Base-by-base conservation (phyloP, 805 yeast species). In the Nakazawaea molendinolei region DNA sequence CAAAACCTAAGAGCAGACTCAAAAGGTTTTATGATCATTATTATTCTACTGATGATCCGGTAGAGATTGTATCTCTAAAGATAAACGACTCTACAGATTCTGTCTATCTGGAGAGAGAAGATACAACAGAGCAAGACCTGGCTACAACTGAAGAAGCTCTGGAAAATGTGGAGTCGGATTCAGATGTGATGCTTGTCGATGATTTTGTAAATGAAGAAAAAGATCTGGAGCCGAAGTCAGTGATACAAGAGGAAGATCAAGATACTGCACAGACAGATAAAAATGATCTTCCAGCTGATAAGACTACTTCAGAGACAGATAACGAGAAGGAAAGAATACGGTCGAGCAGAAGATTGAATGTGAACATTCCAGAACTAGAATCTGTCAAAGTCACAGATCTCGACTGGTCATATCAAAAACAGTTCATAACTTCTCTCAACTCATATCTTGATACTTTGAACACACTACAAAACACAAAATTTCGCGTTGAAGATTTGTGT, bases 11-110 rank as follows among this genome's bases (percentile, higher is more conserved):
- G 40, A 55, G 65, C 3, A 70, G 65, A 15, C 28, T 29, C 28
- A 48, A 65, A 5, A 71, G 60, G 44, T 51, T 60, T 22, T 51
- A 65, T 21, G 86, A 79, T 44, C 68, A 73, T 0, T 79, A 81
- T 44, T 46, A 59, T 10, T 60, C 73, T 20, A 60, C 73, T 0
- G 74, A 69, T 23, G 59, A 56, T 3, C 67, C 78, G 0, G 55
- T 77, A 3, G 79, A 73, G 26, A 51, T 54, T 8, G 51, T 79
- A 2, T 47, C 42, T 12, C 61, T 74, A 36, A 50, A 55, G 3
- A 45, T 55, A 13, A 39, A 37, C 13, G 52, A 48, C 33, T 29
- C 34, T 22, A n/a, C 28, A 9, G 16, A 22, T 5, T 36, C 32
- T 20, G 26, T n/a, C 12, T 27, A 14, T 23, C 34, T 30, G 14